These are phyloP conservation scores for Wickerhamomyces pijperi DNA, from an alignment of 805 yeast species.

Conservation along the genomic window DNA sequence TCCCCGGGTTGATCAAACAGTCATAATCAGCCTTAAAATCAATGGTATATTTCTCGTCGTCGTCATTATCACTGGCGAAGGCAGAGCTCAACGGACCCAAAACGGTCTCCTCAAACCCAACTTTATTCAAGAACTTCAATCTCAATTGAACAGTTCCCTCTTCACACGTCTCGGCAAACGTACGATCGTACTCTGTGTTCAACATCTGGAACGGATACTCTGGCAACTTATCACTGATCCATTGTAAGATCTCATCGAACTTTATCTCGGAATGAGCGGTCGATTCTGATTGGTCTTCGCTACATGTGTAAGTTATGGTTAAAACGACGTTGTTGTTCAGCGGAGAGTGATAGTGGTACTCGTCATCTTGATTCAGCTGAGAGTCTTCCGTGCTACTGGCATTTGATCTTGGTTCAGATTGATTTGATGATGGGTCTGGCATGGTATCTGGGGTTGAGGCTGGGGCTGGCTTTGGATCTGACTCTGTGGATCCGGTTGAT, in stretches of 20 bases:
- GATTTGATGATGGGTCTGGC: too few species aligned
- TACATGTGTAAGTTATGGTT: conserved; percentile 3
- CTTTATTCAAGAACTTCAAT: too few species aligned
- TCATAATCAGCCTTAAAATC: too few species aligned
- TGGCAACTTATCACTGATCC: not conserved
- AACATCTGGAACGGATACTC: not conserved
- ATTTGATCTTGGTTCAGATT: too few species aligned
- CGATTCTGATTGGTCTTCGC: not conserved
- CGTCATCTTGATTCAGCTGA: too few species aligned
- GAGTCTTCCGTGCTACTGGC: too few species aligned
- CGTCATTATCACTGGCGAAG: too few species aligned
- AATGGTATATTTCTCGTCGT: too few species aligned
- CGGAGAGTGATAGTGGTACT: conserved; percentile 12
- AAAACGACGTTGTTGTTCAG: conserved; percentile 17
- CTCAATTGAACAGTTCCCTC: not conserved
- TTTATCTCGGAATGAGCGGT: not conserved
- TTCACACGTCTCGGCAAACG: not conserved
- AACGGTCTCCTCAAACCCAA: not conserved
- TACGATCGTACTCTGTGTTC: not conserved
- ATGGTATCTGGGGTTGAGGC: too few species aligned
- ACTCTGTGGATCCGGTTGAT: too few species aligned
- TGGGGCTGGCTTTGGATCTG: too few species aligned
- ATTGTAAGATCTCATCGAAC: not conserved
- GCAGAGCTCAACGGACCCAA: too few species aligned
- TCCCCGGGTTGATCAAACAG: conserved; percentile 42